These are phyloP conservation scores for Curvularia eragrostidis DNA, from an alignment of 2,329 filamentous ascomycete genomes.

Conservation along the genomic window DNA sequence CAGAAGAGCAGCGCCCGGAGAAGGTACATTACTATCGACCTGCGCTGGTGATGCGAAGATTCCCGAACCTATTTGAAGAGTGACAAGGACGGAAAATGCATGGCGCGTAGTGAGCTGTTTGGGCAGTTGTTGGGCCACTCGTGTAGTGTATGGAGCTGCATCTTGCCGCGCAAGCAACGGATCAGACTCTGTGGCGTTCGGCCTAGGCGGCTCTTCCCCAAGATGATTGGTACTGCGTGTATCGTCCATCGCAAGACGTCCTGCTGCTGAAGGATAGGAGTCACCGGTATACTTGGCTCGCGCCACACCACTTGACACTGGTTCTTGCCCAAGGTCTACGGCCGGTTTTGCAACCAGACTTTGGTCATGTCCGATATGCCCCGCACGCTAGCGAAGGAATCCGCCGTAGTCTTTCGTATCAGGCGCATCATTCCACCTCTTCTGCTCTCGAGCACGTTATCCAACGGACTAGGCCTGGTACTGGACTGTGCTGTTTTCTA, in stretches of 20 bases:
- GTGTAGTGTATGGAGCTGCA: conserved; percentile 22
- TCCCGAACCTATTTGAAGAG: conserved; percentile 69
- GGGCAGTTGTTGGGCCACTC: conserved; percentile 14
- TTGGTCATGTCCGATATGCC: conserved; percentile 5
- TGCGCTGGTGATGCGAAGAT: conserved; percentile 70
- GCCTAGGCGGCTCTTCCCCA: conserved; percentile 20
- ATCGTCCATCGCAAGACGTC: conserved; percentile 2
- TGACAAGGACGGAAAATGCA: conserved; percentile 66
- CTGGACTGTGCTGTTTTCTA: neutral
- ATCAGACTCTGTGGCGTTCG: conserved; percentile 31
- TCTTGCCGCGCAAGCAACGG: conserved; percentile 33
- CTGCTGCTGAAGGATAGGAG: neutral
- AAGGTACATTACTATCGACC: conserved; percentile 69
- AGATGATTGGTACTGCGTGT: neutral
- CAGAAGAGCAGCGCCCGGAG: conserved; percentile 63
- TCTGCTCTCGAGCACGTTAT: neutral
- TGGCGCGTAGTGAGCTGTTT: conserved; percentile 48
- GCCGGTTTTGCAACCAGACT: neutral
- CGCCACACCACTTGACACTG: neutral
- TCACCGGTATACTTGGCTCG: neutral
- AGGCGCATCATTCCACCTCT: neutral
- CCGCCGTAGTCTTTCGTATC: neutral
- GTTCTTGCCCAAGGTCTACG: neutral
- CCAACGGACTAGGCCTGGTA: neutral
- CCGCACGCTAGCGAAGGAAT: conserved; percentile 5